Conservation (phyloP, 345 rosid genomes). For the Salix arbutifolia region DNA sequence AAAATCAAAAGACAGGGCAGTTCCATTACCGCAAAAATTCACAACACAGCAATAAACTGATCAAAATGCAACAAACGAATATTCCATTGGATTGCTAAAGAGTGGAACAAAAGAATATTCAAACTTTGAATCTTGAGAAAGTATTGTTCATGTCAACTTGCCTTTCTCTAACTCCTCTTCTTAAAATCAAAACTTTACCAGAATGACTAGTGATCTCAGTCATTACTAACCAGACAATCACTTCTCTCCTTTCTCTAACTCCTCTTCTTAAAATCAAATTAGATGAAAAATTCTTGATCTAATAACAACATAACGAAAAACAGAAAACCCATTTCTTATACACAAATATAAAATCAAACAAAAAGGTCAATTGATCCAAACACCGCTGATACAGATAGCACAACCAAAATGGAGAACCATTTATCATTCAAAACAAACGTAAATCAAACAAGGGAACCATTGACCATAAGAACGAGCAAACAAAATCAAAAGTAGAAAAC, state of each 20-base stretch:
- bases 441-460: not conserved
- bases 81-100: not conserved
- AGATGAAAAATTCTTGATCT: not conserved
- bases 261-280: not conserved
- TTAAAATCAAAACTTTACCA: no score
- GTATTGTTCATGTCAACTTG: not conserved
- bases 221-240: not conserved
- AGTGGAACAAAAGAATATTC: not conserved
- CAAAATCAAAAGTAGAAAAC: not conserved
- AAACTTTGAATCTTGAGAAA: not conserved
- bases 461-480: not conserved
- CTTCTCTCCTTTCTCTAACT: not conserved
- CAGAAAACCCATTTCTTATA: not conserved
- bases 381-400: not conserved
- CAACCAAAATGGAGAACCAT: not conserved
- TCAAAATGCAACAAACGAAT: not conserved
- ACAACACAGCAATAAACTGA: not conserved
- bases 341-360: not conserved
- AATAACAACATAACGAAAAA: not conserved
- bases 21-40: not conserved
- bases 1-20: not conserved
- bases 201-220: not conserved
- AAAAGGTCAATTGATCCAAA: not conserved
- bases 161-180: not conserved
- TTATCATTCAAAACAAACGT: not conserved